These are phyloP conservation scores for Ophiocordyceps polyrhachis-furcata DNA, from an alignment of 2,329 filamentous ascomycete species.

Conservation along the genomic window DNA sequence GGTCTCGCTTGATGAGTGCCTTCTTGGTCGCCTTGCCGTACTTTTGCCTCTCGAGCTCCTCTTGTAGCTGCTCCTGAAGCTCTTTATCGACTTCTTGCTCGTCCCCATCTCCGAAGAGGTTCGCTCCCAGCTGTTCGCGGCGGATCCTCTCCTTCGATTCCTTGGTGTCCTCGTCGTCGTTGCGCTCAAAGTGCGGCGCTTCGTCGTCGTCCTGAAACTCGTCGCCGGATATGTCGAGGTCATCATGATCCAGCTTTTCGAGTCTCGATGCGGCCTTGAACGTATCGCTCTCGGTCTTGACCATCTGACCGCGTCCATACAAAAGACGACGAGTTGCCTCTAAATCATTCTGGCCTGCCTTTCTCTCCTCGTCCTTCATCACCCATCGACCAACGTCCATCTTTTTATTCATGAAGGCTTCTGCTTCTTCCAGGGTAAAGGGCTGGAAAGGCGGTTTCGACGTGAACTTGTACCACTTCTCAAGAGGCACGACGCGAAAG, in stretches of 20 bases:
- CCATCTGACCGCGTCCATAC: slow-evolving; percentile 31
- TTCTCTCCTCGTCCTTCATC: slow-evolving; percentile 47
- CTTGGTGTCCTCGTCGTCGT: slow-evolving; percentile 67
- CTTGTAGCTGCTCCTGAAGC: slow-evolving; percentile 48
- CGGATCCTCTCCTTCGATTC: slow-evolving; percentile 55
- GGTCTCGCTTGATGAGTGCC: slow-evolving; percentile 66
- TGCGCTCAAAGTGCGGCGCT: slow-evolving; percentile 51
- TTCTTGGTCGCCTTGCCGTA: slow-evolving; percentile 65
- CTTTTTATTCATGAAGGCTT: slow-evolving; percentile 66
- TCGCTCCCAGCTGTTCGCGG: slow-evolving; percentile 69
- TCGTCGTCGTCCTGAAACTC: slow-evolving; percentile 85
- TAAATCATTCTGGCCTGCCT: slow-evolving; percentile 34
- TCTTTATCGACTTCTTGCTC: slow-evolving; percentile 59
- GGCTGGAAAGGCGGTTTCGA: slow-evolving; percentile 63
- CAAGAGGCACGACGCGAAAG: slow-evolving; percentile 76
- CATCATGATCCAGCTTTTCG: slow-evolving; percentile 52
- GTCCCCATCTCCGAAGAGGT: slow-evolving; percentile 54
- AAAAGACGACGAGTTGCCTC: slow-evolving; percentile 36
- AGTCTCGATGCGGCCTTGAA: slow-evolving; percentile 40
- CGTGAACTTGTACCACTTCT: slow-evolving; percentile 88
- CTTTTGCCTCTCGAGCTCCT: slow-evolving; percentile 49
- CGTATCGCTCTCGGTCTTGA: slow-evolving; percentile 52
- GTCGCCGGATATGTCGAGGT: slow-evolving; percentile 47
- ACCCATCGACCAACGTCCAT: slow-evolving; percentile 64
- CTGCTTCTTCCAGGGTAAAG: slow-evolving; percentile 67